Evolutionary conservation across 1,139 yeast genomes (phyloP).

Genomic region (Saccharomyces hybrid): DNA sequence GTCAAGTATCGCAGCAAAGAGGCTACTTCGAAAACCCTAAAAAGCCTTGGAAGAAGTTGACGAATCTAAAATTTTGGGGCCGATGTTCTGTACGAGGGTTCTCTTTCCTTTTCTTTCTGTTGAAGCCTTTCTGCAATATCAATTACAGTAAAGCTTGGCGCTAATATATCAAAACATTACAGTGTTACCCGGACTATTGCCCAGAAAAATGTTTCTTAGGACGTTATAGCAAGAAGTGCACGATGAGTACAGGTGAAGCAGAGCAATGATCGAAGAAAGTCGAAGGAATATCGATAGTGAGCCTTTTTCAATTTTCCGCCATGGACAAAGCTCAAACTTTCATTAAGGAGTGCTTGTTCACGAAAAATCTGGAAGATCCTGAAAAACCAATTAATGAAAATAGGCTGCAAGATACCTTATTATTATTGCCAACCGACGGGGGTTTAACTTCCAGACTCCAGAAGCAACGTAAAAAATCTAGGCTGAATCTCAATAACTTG

Average conservation of each 20-base stretch:
- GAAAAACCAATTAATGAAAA: slow-evolving; percentile 27
- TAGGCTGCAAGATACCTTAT: slow-evolving; percentile 24
- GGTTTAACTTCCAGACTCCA: slow-evolving; percentile 20
- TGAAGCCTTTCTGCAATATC: no score
- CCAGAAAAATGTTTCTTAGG: background rate
- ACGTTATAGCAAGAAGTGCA: background rate
- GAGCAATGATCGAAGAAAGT: background rate
- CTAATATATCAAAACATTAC: background rate
- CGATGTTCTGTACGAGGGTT: no score
- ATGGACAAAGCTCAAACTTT: slow-evolving; percentile 29
- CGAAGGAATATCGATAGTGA: no score
- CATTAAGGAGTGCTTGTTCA: slow-evolving; percentile 25
- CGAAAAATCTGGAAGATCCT: slow-evolving; percentile 25
- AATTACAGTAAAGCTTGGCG: no score
- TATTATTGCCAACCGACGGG: slow-evolving; percentile 31
- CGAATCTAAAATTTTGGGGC: no score
- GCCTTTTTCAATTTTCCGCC: no score
- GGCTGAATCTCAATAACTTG: slow-evolving; percentile 11
- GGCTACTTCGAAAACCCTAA: no score
- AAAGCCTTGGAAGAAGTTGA: no score
- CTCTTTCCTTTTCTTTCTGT: no score
- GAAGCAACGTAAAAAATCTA: slow-evolving; percentile 12
- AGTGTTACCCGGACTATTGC: no score
- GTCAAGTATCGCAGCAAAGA: no score
- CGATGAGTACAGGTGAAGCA: background rate